These are phyloP conservation scores for Claviceps africana DNA, from an alignment of 2,329 filamentous ascomycete genomes.

Conservation along the genomic window DNA sequence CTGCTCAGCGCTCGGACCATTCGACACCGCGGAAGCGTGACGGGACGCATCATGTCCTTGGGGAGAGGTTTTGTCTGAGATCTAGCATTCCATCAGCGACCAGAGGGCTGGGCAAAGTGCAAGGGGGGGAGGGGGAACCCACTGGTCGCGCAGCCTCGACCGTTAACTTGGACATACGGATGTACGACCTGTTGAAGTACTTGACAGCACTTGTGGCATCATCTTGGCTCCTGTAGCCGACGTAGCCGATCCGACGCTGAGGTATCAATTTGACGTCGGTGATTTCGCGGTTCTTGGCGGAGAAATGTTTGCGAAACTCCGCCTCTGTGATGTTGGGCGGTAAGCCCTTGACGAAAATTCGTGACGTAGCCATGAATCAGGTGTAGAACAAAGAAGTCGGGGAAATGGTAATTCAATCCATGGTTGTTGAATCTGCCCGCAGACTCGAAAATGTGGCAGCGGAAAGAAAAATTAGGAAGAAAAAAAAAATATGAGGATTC, in stretches of 20 bases:
- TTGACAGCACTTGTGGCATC: conserved; percentile 73
- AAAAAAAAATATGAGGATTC: conserved; percentile 17
- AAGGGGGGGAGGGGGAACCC: conserved; percentile 14
- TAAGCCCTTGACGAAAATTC: conserved; percentile 66
- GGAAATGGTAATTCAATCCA: not conserved
- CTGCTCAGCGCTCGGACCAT: conserved; percentile 12
- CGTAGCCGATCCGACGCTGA: conserved; percentile 82
- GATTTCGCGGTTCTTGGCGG: conserved; percentile 53
- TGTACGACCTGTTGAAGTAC: conserved; percentile 91
- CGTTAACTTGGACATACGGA: conserved; percentile 86
- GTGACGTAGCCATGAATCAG: conserved; percentile 44
- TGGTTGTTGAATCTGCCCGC: conserved; percentile 5
- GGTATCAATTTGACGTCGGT: conserved; percentile 89
- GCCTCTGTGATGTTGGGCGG: conserved; percentile 75
- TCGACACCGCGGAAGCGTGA: conserved; percentile 12
- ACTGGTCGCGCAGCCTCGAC: conserved; percentile 82
- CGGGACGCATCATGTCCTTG: conserved; percentile 15
- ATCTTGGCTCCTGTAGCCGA: conserved; percentile 76
- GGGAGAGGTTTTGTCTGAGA: conserved; percentile 28
- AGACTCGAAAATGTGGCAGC: conserved; percentile 3
- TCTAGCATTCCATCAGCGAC: conserved; percentile 27
- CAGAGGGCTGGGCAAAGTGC: conserved; percentile 6
- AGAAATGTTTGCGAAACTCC: conserved; percentile 82
- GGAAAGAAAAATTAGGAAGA: not conserved
- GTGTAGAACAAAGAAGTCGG: not conserved